Base-by-base conservation (phyloP, 495 filamentous ascomycete species). In the Aspergillus conjunctus region DNA sequence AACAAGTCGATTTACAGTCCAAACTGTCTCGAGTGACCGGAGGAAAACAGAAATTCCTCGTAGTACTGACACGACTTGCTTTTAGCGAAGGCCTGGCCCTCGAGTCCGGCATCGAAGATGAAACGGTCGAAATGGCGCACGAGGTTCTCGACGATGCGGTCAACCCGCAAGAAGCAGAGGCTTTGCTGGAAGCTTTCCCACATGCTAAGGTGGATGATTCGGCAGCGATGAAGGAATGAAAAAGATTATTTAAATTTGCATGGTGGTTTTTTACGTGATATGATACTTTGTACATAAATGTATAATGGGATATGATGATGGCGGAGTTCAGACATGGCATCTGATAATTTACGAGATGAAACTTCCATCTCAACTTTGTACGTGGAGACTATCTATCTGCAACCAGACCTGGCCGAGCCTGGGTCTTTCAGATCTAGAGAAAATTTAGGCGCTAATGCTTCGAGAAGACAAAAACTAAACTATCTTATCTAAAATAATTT, bases 141-240 rank as follows among this genome's bases (percentile, higher is more conserved):
- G 71, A 75, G 62, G 76, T 91, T 60, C 67, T 91, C 48, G 87
- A 90, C 64, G 79, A 81, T 54, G 81, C 81, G 64, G 78, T 89
- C 22, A 89, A 82, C 63, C 86, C 87, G 8, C 84, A 91, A 63
- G 88, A 91, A 70, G 88, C 86, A 3, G 86, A 88, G 69, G 85
- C 80, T 7, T 70, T 91, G 31, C 73, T 83, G 15, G 75, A 75
- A 34, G 84, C 81, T 26, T 89, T 87, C 69, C 77, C 75, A 10
- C 80, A 72, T 58, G 73, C 75, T 18, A 69, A 71, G 43, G 64
- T 68, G 46, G 71, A 75, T 11, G 71, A 67, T 39, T 60, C 57
- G 52, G 10, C 22, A 39, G 56, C 21, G 30, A 46, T 54, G 48
- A 45, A 37, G 31, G 20, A 44, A 58, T 51, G 34, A 37, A 45